These are phyloP conservation scores for Cynara cardunculus DNA, from an alignment of 129 eudicot genomes.

Conservation along the genomic window DNA sequence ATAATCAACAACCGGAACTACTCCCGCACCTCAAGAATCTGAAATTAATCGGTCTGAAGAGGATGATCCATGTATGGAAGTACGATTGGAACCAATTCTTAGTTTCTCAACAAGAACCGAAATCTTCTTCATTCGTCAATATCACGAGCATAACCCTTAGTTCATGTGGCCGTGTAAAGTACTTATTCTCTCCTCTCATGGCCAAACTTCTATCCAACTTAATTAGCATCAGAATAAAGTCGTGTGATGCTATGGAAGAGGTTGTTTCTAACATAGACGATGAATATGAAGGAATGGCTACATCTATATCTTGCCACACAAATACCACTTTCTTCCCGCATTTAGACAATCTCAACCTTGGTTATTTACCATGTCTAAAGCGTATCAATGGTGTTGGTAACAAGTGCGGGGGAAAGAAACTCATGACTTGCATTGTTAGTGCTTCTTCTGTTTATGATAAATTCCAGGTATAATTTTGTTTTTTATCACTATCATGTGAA, in stretches of 20 bases:
- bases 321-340: background rate
- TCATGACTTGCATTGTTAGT: background rate
- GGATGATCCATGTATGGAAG: slow-evolving; percentile 2
- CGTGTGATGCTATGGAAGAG: background rate
- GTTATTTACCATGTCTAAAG: background rate
- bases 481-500: too few relatives aligned
- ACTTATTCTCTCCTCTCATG: slow-evolving; percentile 16
- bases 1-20: background rate
- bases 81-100: background rate
- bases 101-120: background rate
- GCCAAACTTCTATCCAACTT: slow-evolving; percentile 5
- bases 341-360: background rate
- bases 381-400: background rate
- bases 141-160: background rate
- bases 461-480: background rate
- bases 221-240: background rate
- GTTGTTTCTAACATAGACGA: background rate
- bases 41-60: background rate
- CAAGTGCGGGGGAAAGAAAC: background rate
- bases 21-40: background rate
- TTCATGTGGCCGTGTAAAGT: background rate
- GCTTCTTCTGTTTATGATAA: background rate
- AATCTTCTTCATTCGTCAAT: background rate
- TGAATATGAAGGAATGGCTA: background rate
- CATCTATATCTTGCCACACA: background rate